phyloP scores from a whole-genome alignment of 2,329 filamentous ascomycete genomes.

The Ophiostoma novo-ulmi region DNA sequence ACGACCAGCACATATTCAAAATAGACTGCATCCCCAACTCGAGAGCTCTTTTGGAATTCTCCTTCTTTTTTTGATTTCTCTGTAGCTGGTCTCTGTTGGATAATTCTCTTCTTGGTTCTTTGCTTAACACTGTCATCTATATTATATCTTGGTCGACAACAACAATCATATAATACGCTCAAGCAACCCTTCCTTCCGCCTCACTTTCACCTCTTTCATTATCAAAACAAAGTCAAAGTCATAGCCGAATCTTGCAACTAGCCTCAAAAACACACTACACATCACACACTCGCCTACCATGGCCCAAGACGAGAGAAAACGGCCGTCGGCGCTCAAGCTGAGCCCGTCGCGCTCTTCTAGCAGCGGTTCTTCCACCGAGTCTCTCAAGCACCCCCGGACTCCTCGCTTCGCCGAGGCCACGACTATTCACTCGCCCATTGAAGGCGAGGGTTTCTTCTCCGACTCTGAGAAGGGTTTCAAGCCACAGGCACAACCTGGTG shows the following conservation, averaged over 20 bases:
- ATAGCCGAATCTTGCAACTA: conserved; percentile 28
- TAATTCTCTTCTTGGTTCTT: conserved; percentile 31
- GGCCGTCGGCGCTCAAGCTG: conserved; percentile 53
- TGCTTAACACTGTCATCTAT: conserved; percentile 15
- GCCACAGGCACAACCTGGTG: conserved; percentile 67
- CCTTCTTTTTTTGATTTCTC: conserved; percentile 38
- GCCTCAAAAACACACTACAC: conserved; percentile 1
- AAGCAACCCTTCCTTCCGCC: not conserved
- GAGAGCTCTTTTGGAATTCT: conserved; percentile 32
- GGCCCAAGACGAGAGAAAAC: conserved; percentile 48
- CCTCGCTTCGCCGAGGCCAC: conserved; percentile 79
- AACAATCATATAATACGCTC: not conserved
- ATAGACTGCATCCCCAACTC: conserved; percentile 43
- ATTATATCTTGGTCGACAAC: conserved; percentile 20
- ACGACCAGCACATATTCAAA: conserved; percentile 47
- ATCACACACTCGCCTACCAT: conserved; percentile 27
- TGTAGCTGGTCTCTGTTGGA: conserved; percentile 30
- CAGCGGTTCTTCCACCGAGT: conserved; percentile 50
- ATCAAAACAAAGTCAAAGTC: conserved; percentile 20
- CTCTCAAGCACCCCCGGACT: conserved; percentile 63
- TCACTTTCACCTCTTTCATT: conserved; percentile 16
- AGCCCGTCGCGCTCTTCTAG: conserved; percentile 46
- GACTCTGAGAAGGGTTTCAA: conserved; percentile 53
- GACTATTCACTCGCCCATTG: conserved; percentile 70
- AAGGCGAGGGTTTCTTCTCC: conserved; percentile 53